Evolutionary conservation across 2,329 filamentous ascomycete genomes (phyloP), one percentile per base, ranked within the genome.

Genomic region (Aspergillus ochraceus): DNA sequence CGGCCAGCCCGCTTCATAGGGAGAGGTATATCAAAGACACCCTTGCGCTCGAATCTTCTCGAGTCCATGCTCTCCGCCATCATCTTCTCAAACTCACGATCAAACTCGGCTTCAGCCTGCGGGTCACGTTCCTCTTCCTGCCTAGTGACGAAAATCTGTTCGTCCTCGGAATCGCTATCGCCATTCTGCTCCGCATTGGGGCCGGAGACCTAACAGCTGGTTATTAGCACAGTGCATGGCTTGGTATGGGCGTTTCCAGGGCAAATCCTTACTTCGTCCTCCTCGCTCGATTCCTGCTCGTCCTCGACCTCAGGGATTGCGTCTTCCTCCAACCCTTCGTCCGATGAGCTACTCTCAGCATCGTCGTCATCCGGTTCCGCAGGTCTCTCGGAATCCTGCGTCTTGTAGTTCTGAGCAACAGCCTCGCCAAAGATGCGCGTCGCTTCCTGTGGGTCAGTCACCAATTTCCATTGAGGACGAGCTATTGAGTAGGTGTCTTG

Each of bases 1-100:
- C 90, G 88, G 53, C 81, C 81, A 74, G 78, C 80, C 22, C 85
- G 84, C 56, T 92, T 90, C 78, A 99, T 93, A 0, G 95, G 95
- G n/a, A 99, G 80, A 1, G 96, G 92, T n/a, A 98, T 91, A 74
- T 99, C 96, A 71, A 99, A 97, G 54, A 95, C 84, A 29, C 91
- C 88, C 77, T 97, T 97, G 63, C 95, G 90, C 71, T 99, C 95
- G 67, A 97, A 96, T 70, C 97, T 97, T 68, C 95, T 88, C 4
- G 94, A 96, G 67, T 99, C 95, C 69, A 97, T 81, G 78, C 94
- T 97, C 76, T 99, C 95, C 54, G 93, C 86, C 94, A 99, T 98
- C 86, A 99, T 90, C 77, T 96, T 97, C 42, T 95, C 93, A 75
- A 97, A 95, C 77, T 98, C 95, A 68, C 94, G 91, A 72, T 99